phyloP scores from a whole-genome alignment of 352 stramenopile genomes.

The Phytophthora megakarya region DNA sequence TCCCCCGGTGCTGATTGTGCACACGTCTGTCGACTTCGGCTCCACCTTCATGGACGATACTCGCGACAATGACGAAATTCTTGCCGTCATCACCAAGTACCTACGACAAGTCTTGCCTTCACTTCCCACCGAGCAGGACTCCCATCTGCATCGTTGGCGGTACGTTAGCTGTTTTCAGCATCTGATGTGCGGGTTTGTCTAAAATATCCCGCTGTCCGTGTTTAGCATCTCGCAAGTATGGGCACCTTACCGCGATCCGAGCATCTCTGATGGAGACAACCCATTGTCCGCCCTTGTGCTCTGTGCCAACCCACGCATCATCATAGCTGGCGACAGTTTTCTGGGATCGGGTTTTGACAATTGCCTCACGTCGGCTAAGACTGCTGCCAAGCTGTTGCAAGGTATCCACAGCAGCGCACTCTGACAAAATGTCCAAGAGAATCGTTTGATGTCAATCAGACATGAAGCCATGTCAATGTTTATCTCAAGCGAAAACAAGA shows the following conservation, averaged over 20 bases:
- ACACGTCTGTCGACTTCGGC: conserved; percentile 70
- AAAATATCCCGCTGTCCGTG: neutral
- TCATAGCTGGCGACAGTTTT: conserved; percentile 72
- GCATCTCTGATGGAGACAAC: conserved; percentile 9
- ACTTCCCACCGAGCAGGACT: conserved; percentile 49
- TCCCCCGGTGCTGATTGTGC: conserved; percentile 50
- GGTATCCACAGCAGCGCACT: conserved; percentile 44
- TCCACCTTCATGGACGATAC: conserved; percentile 62
- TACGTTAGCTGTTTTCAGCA: conserved; percentile 25
- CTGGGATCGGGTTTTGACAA: conserved; percentile 75
- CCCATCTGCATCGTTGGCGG: conserved; percentile 70
- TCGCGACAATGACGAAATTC: conserved; percentile 56
- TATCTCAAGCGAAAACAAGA: conserved; percentile 21
- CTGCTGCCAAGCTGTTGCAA: conserved; percentile 37
- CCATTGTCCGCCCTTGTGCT: conserved; percentile 42
- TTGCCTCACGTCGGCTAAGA: conserved; percentile 67
- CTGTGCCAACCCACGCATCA: conserved; percentile 54
- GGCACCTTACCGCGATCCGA: conserved; percentile 43
- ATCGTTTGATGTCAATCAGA: neutral
- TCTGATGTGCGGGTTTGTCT: neutral
- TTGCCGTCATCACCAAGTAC: conserved; percentile 52
- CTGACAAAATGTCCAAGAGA: conserved; percentile 22
- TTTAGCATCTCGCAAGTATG: conserved; percentile 71
- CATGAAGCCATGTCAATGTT: conserved; percentile 18
- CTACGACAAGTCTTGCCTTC: conserved; percentile 63